Evolutionary conservation across 2,329 filamentous ascomycete genomes (phyloP).

Genomic region (Paramyrothecium roridum): DNA sequence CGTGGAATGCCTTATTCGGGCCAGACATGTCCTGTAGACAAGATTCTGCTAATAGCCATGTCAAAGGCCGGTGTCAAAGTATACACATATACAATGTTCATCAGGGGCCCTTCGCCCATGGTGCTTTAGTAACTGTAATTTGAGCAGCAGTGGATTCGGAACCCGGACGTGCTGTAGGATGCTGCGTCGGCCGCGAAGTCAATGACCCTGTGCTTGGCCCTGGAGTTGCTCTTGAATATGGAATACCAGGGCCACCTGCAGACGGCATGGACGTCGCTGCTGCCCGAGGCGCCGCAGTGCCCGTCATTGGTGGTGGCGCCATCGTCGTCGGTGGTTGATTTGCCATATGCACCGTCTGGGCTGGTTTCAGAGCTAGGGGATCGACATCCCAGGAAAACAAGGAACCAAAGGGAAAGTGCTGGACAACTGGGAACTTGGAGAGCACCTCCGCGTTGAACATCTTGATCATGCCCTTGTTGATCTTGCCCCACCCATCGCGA

Average conservation of each 20-base stretch:
- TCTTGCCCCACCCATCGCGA: conserved; percentile 93
- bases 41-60: too few relatives aligned
- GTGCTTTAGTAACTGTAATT: conserved; percentile 40
- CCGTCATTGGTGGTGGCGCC: conserved; percentile 18
- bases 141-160: conserved; percentile 32
- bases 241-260: conserved; percentile 29
- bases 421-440: conserved; percentile 96
- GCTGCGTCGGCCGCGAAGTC: conserved; percentile 11
- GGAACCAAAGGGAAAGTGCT: conserved; percentile 84
- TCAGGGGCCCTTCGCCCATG: conserved; percentile 37
- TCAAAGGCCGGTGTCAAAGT: too few relatives aligned
- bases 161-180: conserved; percentile 6
- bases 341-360: conserved; percentile 53
- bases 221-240: conserved; percentile 33
- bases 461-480: conserved; percentile 99
- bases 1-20: too few relatives aligned
- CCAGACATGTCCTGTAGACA: too few relatives aligned
- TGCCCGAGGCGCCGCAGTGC: conserved; percentile 43
- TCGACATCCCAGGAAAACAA: conserved; percentile 76
- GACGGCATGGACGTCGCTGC: conserved; percentile 36
- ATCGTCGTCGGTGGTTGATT: conserved; percentile 43
- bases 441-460: conserved; percentile 98
- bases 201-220: conserved; percentile 22
- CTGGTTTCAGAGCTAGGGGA: conserved; percentile 50
- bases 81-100: background rate